These are phyloP conservation scores for Iodosphaeria phyllophila DNA, from an alignment of 2,329 filamentous ascomycete species.

Conservation along the genomic window DNA sequence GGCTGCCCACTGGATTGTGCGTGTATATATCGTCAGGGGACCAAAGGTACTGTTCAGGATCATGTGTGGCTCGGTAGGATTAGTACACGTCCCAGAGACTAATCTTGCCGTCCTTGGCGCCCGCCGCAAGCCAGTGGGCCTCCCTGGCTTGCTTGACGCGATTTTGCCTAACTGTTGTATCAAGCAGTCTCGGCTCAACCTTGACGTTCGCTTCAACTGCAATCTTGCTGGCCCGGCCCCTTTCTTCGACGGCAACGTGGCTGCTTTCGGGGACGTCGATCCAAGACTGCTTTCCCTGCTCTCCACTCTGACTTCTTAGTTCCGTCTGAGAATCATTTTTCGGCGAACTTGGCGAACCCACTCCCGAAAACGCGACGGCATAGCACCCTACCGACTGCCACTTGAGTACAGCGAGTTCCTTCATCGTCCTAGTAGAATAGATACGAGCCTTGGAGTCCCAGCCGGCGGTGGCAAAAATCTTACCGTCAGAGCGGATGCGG, in stretches of 20 bases:
- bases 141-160: constrained; percentile 43
- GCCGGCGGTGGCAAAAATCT: constrained; percentile 74
- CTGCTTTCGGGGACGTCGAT: neutral
- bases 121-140: constrained; percentile 78
- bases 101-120: constrained; percentile 87
- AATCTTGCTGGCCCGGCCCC: constrained; percentile 1
- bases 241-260: neutral
- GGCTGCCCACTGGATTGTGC: no score
- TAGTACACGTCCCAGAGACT: constrained; percentile 91
- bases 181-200: constrained; percentile 9
- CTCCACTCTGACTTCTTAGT: constrained; percentile 3
- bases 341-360: constrained; percentile 8
- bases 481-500: constrained; percentile 57
- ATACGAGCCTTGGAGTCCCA: constrained; percentile 76
- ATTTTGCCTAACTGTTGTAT: constrained; percentile 39
- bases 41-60: no score
- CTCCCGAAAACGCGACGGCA: constrained; percentile 50
- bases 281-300: constrained; percentile 2
- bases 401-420: constrained; percentile 78
- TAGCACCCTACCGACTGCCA: constrained; percentile 89
- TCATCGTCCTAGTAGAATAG: constrained; percentile 64
- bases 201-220: no score
- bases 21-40: no score
- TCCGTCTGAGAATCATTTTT: neutral
- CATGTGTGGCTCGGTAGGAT: constrained; percentile 5